A percentile compares a stretch with the other conserved stretches of the same genome.
These are phyloP conservation scores for Gossypium lobatum DNA, from an alignment of 441 rosid species.

Conservation along the genomic window DNA sequence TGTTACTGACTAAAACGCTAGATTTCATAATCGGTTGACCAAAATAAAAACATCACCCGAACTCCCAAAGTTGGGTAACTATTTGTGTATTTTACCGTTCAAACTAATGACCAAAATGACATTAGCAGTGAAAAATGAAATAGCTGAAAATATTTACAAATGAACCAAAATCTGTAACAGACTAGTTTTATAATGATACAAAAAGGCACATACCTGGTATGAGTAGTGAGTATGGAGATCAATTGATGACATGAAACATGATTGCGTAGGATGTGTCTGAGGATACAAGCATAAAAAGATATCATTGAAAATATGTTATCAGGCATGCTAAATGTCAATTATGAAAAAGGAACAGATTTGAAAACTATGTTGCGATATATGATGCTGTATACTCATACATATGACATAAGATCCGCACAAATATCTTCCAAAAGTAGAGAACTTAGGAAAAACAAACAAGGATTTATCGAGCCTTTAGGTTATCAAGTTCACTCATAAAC, in stretches of 20 bases:
- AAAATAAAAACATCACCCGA: neutral
- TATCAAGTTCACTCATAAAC: neutral
- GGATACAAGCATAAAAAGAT: constrained; percentile 19
- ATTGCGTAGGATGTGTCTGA: constrained; percentile 98
- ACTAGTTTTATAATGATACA: neutral
- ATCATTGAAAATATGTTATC: too few relatives aligned
- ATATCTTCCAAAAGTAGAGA: neutral
- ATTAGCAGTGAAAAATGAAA: neutral
- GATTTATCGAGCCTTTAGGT: neutral
- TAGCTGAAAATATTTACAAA: neutral
- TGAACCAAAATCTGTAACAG: neutral
- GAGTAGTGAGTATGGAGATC: constrained; percentile 97
- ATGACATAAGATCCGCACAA: neutral
- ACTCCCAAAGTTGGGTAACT: neutral
- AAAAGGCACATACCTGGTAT: constrained; percentile 56
- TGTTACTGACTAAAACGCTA: neutral
- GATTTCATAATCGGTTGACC: neutral
- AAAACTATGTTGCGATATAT: neutral
- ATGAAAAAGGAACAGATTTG: neutral
- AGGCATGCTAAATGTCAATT: neutral
- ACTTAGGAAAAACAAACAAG: neutral
- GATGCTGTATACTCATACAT: neutral
- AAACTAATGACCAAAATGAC: neutral
- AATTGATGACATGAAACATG: constrained; percentile 97
- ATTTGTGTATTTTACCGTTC: neutral